phyloP scores from a whole-genome alignment of 2,329 filamentous ascomycete genomes.

The Trichophyton verrucosum region DNA sequence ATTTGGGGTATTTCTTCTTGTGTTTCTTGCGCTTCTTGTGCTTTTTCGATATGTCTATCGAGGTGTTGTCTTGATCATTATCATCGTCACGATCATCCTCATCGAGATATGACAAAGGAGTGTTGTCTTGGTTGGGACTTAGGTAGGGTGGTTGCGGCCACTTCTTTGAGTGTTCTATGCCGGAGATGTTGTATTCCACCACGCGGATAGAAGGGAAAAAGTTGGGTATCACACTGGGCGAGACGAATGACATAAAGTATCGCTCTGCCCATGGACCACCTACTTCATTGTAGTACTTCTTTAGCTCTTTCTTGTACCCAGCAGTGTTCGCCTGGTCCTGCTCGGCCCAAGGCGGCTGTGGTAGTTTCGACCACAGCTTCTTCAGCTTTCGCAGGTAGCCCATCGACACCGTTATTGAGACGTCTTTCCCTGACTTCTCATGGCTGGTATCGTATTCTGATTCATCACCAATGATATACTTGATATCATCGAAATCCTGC shows the following conservation, averaged over 20 bases:
- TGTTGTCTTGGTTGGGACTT: background rate
- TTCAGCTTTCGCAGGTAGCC: constrained; percentile 72
- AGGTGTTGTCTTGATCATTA: constrained; percentile 20
- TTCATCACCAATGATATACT: constrained; percentile 36
- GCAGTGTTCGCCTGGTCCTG: constrained; percentile 30
- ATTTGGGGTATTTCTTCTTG: constrained; percentile 44
- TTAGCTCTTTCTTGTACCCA: constrained; percentile 38
- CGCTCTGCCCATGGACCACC: constrained; percentile 74
- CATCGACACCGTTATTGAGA: constrained; percentile 55
- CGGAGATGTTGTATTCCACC: constrained; percentile 84
- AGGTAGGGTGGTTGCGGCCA: constrained; percentile 11
- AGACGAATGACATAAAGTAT: constrained; percentile 68
- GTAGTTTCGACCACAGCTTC: constrained; percentile 63
- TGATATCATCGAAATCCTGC: constrained; percentile 68
- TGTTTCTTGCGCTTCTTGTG: constrained; percentile 34
- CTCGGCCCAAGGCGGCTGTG: constrained; percentile 36
- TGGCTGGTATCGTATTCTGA: background rate
- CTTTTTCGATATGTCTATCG: constrained; percentile 20
- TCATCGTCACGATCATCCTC: constrained; percentile 6
- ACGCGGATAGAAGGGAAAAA: constrained; percentile 83
- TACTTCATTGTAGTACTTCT: constrained; percentile 51
- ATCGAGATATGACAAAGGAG: background rate
- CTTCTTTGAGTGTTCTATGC: constrained; percentile 47
- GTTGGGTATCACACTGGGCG: constrained; percentile 82
- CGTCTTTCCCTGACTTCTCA: constrained; percentile 18